A percentile compares a stretch with the other conserved stretches of the same genome.
These are phyloP conservation scores for Echria macrotheca DNA, from an alignment of 495 filamentous ascomycete species.

Conservation along the genomic window DNA sequence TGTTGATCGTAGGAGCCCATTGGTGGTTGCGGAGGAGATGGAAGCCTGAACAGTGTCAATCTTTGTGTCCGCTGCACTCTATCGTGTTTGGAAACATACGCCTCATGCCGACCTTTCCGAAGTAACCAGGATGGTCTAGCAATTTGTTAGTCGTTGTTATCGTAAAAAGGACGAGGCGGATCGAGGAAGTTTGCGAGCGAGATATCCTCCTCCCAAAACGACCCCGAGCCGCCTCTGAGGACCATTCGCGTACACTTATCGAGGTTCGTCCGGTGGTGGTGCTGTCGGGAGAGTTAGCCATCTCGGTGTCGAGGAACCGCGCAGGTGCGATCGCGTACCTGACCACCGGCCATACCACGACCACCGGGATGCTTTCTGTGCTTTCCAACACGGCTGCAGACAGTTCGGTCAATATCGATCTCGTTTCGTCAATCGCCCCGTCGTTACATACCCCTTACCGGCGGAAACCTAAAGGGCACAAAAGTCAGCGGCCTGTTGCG, in stretches of 20 bases:
- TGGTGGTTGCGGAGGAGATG: slow-evolving; percentile 32
- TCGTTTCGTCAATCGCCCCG: slow-evolving; percentile 17
- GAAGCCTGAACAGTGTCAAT: no score
- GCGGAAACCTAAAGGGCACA: slow-evolving; percentile 28
- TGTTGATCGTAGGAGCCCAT: slow-evolving; percentile 33
- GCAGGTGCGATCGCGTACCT: slow-evolving; percentile 22
- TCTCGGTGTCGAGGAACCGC: no score
- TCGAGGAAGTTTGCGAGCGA: slow-evolving; percentile 3
- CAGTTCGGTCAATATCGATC: slow-evolving; percentile 21
- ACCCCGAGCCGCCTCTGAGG: slow-evolving; percentile 5
- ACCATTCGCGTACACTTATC: slow-evolving; percentile 35
- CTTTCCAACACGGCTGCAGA: slow-evolving; percentile 33
- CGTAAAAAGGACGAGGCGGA: not conserved
- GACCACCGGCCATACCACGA: slow-evolving; percentile 38
- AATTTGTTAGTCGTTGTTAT: slow-evolving; percentile 17
- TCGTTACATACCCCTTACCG: slow-evolving; percentile 34
- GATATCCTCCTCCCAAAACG: slow-evolving; percentile 1
- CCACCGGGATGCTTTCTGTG: slow-evolving; percentile 36
- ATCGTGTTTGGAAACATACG: no score
- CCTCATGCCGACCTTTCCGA: slow-evolving; percentile 36
- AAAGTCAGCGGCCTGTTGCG: slow-evolving; percentile 21
- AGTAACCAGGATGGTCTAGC: slow-evolving; percentile 35
- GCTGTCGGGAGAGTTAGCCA: slow-evolving; percentile 29
- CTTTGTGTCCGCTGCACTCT: no score
- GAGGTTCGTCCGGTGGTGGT: slow-evolving; percentile 34